Evolutionary conservation across 1,139 yeast species (phyloP).

Genomic region (Hansenula sp.): DNA sequence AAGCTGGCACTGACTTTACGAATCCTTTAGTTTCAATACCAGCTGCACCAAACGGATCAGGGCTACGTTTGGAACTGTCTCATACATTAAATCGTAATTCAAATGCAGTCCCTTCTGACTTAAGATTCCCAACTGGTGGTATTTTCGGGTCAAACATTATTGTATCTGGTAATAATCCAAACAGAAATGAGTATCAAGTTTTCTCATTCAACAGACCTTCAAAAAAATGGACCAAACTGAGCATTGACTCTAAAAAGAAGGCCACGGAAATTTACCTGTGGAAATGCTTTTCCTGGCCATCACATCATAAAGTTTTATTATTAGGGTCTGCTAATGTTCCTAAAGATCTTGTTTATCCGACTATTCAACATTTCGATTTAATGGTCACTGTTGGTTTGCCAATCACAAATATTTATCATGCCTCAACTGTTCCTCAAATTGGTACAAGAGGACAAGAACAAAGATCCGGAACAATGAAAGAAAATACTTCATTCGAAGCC

Average conservation of each 20-base stretch:
- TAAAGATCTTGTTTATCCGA: slow-evolving; percentile 44
- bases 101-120: slow-evolving; percentile 28
- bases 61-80: slow-evolving; percentile 23
- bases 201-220: slow-evolving; percentile 60
- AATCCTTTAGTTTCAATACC: slow-evolving; percentile 31
- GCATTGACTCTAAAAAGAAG: slow-evolving; percentile 22
- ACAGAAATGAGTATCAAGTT: slow-evolving; percentile 41
- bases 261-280: slow-evolving; percentile 53
- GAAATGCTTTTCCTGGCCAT: slow-evolving; percentile 70
- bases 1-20: slow-evolving; percentile 2
- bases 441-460: neutral
- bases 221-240: slow-evolving; percentile 62
- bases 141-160: slow-evolving; percentile 62
- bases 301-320: slow-evolving; percentile 64
- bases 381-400: slow-evolving; percentile 63
- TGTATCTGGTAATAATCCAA: slow-evolving; percentile 48
- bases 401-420: slow-evolving; percentile 51
- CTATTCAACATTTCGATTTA: slow-evolving; percentile 55
- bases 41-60: slow-evolving; percentile 25
- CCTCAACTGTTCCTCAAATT: slow-evolving; percentile 19
- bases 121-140: slow-evolving; percentile 57
- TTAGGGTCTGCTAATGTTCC: slow-evolving; percentile 42
- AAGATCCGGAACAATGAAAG: slow-evolving; percentile 6
- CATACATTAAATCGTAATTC: slow-evolving; percentile 9
- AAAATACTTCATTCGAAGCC: slow-evolving; percentile 46